phyloP scores from a whole-genome alignment of 805 yeast species.

The Lachancea kluyveri region DNA sequence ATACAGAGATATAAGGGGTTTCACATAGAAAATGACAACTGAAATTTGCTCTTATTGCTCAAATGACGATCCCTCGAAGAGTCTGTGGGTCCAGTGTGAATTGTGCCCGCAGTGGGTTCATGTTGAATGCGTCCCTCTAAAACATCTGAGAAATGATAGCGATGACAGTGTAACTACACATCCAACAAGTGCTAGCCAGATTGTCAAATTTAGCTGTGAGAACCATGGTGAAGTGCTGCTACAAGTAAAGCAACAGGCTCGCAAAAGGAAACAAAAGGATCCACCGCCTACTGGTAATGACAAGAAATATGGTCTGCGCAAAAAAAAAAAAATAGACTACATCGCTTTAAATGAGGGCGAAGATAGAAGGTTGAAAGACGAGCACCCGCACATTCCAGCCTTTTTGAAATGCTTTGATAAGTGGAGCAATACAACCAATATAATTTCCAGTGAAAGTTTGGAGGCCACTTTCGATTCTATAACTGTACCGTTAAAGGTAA shows the following conservation, averaged over 20 bases:
- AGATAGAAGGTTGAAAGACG: conserved; percentile 41
- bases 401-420: conserved; percentile 20
- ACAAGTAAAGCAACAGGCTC: conserved; percentile 1
- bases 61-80: conserved; percentile 9
- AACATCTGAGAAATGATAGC: conserved; percentile 5
- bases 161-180: conserved; percentile 2
- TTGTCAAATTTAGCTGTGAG: conserved; percentile 11
- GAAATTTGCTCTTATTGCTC: conserved; percentile 13
- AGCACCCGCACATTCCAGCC: conserved; percentile 49
- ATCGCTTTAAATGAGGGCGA: conserved; percentile 75
- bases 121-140: conserved; percentile 15
- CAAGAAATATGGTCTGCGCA: conserved; percentile 50
- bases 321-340: conserved; percentile 59
- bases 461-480: conserved; percentile 16
- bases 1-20: too few relatives aligned
- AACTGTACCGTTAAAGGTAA: conserved; percentile 16
- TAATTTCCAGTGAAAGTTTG: conserved; percentile 11
- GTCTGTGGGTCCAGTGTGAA: conserved; percentile 20
- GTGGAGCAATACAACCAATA: conserved; percentile 16
- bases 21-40: too few relatives aligned
- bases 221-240: conserved; percentile 10
- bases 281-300: too few relatives aligned
- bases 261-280: conserved; percentile 1
- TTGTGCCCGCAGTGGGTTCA: conserved; percentile 20
- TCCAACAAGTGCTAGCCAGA: conserved; percentile 6